Evolutionary conservation across 257 asterid genomes (phyloP).

Genomic region (Ocimum tenuiflorum): DNA sequence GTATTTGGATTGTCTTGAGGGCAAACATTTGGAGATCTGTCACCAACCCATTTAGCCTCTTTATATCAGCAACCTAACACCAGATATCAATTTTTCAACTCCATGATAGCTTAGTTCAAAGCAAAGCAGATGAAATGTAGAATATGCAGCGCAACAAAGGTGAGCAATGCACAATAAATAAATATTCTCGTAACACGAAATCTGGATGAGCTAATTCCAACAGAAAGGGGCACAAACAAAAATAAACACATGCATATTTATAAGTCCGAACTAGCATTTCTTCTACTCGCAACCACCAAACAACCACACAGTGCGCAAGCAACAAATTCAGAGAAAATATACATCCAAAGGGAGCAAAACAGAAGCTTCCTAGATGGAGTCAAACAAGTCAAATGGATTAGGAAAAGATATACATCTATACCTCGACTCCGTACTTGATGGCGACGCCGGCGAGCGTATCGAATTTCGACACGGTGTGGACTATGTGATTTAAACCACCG

Average conservation of each 20-base stretch:
- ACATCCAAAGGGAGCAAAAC: not conserved
- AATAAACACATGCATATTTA: not conserved
- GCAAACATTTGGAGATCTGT: conserved; percentile 96
- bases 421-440: conserved; percentile 89
- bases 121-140: not conserved
- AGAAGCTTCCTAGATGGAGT: not conserved
- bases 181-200: not conserved
- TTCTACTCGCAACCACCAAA: not conserved
- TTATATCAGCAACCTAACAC: conserved; percentile 71
- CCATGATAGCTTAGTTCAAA: not conserved
- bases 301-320: not conserved
- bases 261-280: not conserved
- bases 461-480: conserved; percentile 61
- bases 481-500: conserved; percentile 36
- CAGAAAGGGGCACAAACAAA: not conserved
- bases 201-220: not conserved
- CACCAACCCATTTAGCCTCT: conserved; percentile 74
- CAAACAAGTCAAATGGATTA: not conserved
- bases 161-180: not conserved
- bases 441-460: conserved; percentile 91
- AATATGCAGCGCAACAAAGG: not conserved
- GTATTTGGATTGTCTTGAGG: conserved; percentile 69
- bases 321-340: not conserved
- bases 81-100: not conserved
- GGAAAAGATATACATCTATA: not conserved